These are phyloP conservation scores for Stemphylium lycopersici DNA, from an alignment of 2,329 filamentous ascomycete genomes.

Conservation along the genomic window DNA sequence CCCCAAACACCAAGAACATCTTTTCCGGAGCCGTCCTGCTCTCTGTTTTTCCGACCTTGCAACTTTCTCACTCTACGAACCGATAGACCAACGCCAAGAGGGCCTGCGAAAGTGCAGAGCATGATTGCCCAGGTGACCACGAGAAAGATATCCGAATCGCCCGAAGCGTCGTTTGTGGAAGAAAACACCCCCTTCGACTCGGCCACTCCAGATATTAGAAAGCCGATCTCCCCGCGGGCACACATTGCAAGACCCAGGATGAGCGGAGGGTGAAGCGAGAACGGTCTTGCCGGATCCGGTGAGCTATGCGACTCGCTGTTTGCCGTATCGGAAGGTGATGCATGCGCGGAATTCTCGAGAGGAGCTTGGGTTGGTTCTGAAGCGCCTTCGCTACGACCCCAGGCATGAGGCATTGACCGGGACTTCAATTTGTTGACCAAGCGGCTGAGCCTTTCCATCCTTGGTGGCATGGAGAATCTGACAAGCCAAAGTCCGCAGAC, in stretches of 20 bases:
- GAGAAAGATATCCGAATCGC: conserved; percentile 56
- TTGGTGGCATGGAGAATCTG: background rate
- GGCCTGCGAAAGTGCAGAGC: conserved; percentile 62
- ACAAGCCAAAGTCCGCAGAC: conserved; percentile 52
- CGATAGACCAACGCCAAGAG: conserved; percentile 58
- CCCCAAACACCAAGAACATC: conserved; percentile 56
- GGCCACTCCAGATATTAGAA: conserved; percentile 73
- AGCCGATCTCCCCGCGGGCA: conserved; percentile 79
- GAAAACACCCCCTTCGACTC: conserved; percentile 60
- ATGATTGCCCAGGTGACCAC: conserved; percentile 64
- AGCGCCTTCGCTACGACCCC: background rate
- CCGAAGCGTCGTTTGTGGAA: conserved; percentile 10
- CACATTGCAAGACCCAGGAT: conserved; percentile 75
- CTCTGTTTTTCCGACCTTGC: conserved; percentile 40
- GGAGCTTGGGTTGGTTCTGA: background rate
- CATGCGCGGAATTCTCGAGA: background rate
- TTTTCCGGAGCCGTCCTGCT: conserved; percentile 39
- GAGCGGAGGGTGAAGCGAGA: conserved; percentile 69
- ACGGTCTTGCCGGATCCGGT: conserved; percentile 52
- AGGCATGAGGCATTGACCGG: background rate
- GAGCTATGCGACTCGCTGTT: conserved; percentile 20
- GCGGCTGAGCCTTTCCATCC: background rate
- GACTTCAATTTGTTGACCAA: background rate
- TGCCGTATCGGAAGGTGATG: background rate
- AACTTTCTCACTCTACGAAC: conserved; percentile 55